phyloP scores from a whole-genome alignment of 2,329 filamentous ascomycete genomes.

The Madurella fahalii region DNA sequence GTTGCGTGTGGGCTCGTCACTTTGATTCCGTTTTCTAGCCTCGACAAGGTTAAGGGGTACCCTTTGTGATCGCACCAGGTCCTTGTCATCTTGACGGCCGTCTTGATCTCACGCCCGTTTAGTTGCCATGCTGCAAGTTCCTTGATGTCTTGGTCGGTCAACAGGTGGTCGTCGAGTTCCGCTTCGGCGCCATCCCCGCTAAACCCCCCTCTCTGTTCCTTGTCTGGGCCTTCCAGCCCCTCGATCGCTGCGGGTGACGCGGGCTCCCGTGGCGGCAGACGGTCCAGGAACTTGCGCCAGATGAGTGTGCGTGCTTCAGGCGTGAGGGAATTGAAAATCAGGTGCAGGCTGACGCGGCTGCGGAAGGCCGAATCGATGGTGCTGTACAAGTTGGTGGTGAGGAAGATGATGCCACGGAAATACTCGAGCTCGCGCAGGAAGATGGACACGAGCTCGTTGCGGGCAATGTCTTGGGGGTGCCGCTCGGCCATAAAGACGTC shows the following conservation, averaged over 20 bases:
- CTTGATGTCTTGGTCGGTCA: constrained; percentile 35
- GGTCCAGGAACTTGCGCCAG: constrained; percentile 45
- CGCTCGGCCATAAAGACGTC: constrained; percentile 50
- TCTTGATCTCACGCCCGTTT: constrained; percentile 47
- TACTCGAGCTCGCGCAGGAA: constrained; percentile 45
- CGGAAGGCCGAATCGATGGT: constrained; percentile 44
- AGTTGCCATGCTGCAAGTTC: constrained; percentile 39
- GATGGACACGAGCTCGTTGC: constrained; percentile 48
- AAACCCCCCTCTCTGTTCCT: not conserved
- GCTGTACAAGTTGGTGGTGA: constrained; percentile 41
- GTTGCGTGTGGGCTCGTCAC: constrained; percentile 41
- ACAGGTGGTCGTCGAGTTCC: not conserved
- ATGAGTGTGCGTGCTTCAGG: constrained; percentile 37
- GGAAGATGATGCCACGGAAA: constrained; percentile 42
- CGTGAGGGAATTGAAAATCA: constrained; percentile 41
- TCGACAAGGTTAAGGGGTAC: constrained; percentile 38
- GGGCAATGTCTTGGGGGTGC: constrained; percentile 41
- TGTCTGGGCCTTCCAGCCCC: not conserved
- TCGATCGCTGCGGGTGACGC: not conserved
- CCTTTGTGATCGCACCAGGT: constrained; percentile 44
- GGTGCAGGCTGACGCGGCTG: constrained; percentile 44
- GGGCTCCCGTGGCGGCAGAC: constrained; percentile 26
- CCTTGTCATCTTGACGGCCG: constrained; percentile 43
- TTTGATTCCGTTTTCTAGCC: constrained; percentile 43
- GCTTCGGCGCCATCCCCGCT: constrained; percentile 3